Base-by-base conservation (phyloP, 2,329 filamentous ascomycete species). In the Cladorrhinum sp. region DNA sequence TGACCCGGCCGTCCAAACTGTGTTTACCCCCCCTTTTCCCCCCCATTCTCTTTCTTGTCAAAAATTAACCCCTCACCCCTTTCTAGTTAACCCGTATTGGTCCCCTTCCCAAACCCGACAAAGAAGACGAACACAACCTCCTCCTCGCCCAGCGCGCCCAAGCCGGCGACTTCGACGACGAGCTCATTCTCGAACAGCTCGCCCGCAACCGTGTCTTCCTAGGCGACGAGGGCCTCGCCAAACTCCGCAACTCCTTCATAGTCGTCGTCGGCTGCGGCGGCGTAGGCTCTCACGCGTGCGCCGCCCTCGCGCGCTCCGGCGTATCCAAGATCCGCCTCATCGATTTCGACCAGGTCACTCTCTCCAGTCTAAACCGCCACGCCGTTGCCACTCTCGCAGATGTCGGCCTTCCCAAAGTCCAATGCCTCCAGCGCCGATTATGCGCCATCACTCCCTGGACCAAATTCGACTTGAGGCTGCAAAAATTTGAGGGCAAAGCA, bases 331-430 rank as follows among this genome's bases (percentile, higher is more conserved):
- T 99, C 58, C 88, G 95, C 1, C 83, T 99, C 39, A 86, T 99
- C 67, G 95, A 99, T 75, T 99, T 99, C 73, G 95, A 99, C 73
- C 95, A 99, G 80, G 94, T 99, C 33, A 96, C 93, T 0, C 81
- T 99, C 50, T 96, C 91, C 65, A 96, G 92, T 2, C 79, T 99
- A 58, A 99, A 99, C 74, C 82, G 95, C n/a, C 95, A 99, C 75
- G 92, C 95, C 8, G 89, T 99, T 1, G 95, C 95, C 4, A 98
- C 94, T 0, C 81, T 98, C 6, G 91, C 92, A 16, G 95, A 99
- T 70, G 95, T 99, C 1, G 95, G 95, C 23, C 92, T 89, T 12
- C 86, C 93, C 8, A 99, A 99, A 76, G 95, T 99, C 1, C 85
- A 90, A 59, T 95, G 91, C 68, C 84, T 99, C 56, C 83, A 88